Evolutionary conservation across 2,329 filamentous ascomycete genomes (phyloP), one percentile per base, ranked within the genome.

Genomic region (Sarocladium oryzae): DNA sequence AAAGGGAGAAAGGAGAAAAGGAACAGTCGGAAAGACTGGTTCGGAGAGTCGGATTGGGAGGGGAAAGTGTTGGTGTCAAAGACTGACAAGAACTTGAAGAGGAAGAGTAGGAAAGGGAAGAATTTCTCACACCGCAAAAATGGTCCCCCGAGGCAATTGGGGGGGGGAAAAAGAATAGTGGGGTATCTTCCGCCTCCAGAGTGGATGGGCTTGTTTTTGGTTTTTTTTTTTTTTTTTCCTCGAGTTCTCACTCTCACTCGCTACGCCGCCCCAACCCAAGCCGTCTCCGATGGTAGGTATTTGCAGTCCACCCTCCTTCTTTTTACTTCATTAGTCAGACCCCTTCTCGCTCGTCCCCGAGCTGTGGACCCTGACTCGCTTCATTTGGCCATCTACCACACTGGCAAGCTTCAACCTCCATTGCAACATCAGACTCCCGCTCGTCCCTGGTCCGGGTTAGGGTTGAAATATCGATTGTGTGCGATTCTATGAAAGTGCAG

Each of bases 71-170:
- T 48, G 24, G 24, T 48, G 43, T 48, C 43, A 48, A 48, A 53
- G 50, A 48, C 45, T 49, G 50, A 54, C 53, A 50, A 52, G 37
- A 52, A 53, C 49, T 49, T 51, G 37, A 55, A 55, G 49, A 52
- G 36, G 45, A 36, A 53, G 48, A 55, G 51, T 51, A 52, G 48
- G 50, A 55, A 51, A 56, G 36, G 51, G 51, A 41, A 51, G 46
- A 51, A 54, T 52, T 62, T 66, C 64, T 62, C 56, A 48, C 43
- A 48, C 43, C 43, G 43, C 43, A 48, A 26, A 48, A 48, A 43
- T n/a, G n/a, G n/a, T n/a, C n/a, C n/a, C n/a, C n/a, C n/a, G n/a
- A n/a, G 28, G 28, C 28, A 30, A 7, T 7, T 7, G 26, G 26
- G 28, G 26, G 15, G 43, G 26, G 26, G 33, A 48, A 48, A 48